Conservation (phyloP, 139 green algal species). For the Ulvella scutata region DNA sequence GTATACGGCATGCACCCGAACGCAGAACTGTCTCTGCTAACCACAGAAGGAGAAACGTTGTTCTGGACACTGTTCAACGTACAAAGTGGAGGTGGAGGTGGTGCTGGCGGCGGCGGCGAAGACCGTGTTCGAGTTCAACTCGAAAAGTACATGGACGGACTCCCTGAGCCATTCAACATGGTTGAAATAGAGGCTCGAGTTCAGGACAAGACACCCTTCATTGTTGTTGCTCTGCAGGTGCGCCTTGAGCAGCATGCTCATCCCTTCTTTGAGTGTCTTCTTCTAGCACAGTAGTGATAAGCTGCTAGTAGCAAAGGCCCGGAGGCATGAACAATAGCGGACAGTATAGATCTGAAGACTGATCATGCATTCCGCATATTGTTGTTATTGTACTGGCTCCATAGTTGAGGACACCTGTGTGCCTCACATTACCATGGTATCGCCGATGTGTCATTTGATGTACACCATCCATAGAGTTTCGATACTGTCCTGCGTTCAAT, state of each 20-base stretch:
- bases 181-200: slow-evolving; percentile 65
- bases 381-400: neutral
- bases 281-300: too few species aligned
- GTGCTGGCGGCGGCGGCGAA: slow-evolving; percentile 27
- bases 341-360: too few species aligned
- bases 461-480: too few species aligned
- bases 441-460: too few species aligned
- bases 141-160: slow-evolving; percentile 37
- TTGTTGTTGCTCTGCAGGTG: slow-evolving; percentile 54
- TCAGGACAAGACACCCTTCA: slow-evolving; percentile 65
- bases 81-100: slow-evolving; percentile 28
- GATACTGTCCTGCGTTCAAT: too few species aligned
- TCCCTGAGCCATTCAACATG: slow-evolving; percentile 66
- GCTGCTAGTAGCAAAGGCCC: too few species aligned
- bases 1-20: slow-evolving; percentile 81
- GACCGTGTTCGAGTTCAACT: slow-evolving; percentile 34
- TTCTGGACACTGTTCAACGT: slow-evolving; percentile 69
- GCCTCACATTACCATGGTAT: too few species aligned
- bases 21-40: slow-evolving; percentile 66
- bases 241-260: too few species aligned
- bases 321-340: too few species aligned
- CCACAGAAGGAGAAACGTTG: slow-evolving; percentile 60
- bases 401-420: too few species aligned
- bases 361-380: slow-evolving; percentile 6
- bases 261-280: too few species aligned